These are phyloP conservation scores for Fusarium torulosum DNA, from an alignment of 2,329 filamentous ascomycete species.

Conservation along the genomic window DNA sequence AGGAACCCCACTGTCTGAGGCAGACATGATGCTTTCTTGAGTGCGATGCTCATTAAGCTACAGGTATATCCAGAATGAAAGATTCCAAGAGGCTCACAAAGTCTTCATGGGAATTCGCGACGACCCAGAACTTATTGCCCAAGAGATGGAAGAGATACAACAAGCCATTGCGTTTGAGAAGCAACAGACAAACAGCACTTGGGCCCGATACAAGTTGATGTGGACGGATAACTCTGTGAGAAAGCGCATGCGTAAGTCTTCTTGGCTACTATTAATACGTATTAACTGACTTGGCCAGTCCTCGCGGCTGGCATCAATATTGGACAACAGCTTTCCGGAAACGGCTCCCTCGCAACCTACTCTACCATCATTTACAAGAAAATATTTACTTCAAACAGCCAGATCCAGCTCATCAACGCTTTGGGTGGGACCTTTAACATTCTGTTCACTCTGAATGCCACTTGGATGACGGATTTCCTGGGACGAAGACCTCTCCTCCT, in stretches of 20 bases:
- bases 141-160: conserved; percentile 7
- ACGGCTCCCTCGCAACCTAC: conserved; percentile 78
- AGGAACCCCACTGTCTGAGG: conserved; percentile 68
- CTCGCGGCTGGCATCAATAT: conserved; percentile 75
- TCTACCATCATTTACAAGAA: conserved; percentile 78
- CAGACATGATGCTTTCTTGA: conserved; percentile 64
- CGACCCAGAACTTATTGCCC: neutral
- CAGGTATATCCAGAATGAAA: conserved; percentile 57
- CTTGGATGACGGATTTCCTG: conserved; percentile 78
- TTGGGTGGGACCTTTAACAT: conserved; percentile 79
- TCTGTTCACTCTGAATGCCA: conserved; percentile 78
- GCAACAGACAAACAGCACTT: conserved; percentile 5
- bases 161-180: conserved; percentile 7
- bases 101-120: neutral
- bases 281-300: conserved; percentile 66
- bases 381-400: conserved; percentile 68
- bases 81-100: neutral
- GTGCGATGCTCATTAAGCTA: neutral
- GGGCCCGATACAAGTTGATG: conserved; percentile 7
- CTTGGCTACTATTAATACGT: fast-evolving
- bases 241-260: conserved; percentile 7
- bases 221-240: conserved; percentile 14
- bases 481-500: conserved; percentile 77
- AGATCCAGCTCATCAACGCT: conserved; percentile 78
- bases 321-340: conserved; percentile 77